A percentile compares a stretch with the other conserved stretches of the same genome.
Evolutionary conservation across 768 basidiomycete species (phyloP).

Genomic region (Macrocybe gigantea): DNA sequence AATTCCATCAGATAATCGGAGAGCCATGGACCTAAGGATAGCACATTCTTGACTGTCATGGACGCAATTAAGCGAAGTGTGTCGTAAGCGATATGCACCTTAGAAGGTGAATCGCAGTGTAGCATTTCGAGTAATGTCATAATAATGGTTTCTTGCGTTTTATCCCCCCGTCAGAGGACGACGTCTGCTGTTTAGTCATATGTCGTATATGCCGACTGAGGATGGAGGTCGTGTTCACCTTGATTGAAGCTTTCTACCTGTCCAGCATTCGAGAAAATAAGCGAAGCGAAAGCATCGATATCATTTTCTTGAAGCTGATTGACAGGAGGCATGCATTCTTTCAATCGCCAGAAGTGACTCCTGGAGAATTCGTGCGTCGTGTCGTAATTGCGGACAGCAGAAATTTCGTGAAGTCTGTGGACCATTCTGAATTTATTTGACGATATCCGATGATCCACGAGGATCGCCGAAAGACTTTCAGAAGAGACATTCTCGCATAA

Average conservation of each 20-base stretch:
- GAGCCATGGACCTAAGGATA: conserved; percentile 24
- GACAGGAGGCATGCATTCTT: conserved; percentile 61
- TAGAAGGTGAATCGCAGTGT: conserved; percentile 39
- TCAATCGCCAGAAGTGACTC: conserved; percentile 80
- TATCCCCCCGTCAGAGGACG: conserved; percentile 18
- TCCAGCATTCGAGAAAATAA: conserved; percentile 57
- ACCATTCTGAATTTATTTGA: conserved; percentile 78
- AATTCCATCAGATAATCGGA: conserved; percentile 38
- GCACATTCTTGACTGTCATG: conserved; percentile 25
- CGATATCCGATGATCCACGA: conserved; percentile 54
- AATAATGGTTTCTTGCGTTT: conserved; percentile 41
- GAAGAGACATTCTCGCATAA: conserved; percentile 40
- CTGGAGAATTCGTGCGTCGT: conserved; percentile 39
- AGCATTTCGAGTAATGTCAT: conserved; percentile 53
- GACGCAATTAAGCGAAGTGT: conserved; percentile 59
- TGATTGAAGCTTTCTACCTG: conserved; percentile 55
- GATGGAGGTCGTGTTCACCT: conserved; percentile 33
- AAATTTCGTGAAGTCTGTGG: conserved; percentile 51
- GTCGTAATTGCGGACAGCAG: conserved; percentile 30
- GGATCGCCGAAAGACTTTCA: conserved; percentile 43
- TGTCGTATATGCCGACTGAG: conserved; percentile 31
- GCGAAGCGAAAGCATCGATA: conserved; percentile 62
- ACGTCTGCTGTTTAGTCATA: conserved; percentile 14
- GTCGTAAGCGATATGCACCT: conserved; percentile 53
- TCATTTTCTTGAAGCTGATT: conserved; percentile 59